Evolutionary conservation across 306 rosid species (phyloP), one percentile per base, ranked within the genome.

Genomic region (Trifolium fragiferum): DNA sequence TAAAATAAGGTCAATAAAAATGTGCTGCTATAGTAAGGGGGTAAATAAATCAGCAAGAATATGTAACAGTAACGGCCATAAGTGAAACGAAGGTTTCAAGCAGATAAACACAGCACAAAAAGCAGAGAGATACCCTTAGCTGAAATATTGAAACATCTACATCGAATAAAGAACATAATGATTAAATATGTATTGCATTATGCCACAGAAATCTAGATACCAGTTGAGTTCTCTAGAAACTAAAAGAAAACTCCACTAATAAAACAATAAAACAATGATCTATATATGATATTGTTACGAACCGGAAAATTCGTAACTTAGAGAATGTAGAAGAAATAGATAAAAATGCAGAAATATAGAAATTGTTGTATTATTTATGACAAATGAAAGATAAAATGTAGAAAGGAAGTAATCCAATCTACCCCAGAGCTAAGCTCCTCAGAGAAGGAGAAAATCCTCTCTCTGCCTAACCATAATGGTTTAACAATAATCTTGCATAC

Each of bases 81-180:
- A 30, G 40, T 46, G 62, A 33, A 78, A 16, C 6, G 16, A 38
- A 67, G 64, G 64, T 41, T 59, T 65, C 70, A 77, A 57, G 58
- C 44, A 5, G 21, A 25, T 20, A 77, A 51, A 57, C 62, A 65
- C 19, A 77, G 63, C 58, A 64, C 18, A 61, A 16, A 32, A 38
- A 57, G 63, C 44, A 60, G 49, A 30, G 44, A 35, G 51, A 74
- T 63, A 41, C 30, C 44, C 25, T 58, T 46, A 25, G 21, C 47
- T 69, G 37, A 58, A 80, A 41, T 11, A 47, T 32, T 33, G 30
- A 73, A 23, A 80, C 70, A 23, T 37, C 64, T 58, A 62, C 50
- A 54, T 70, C 58, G 64, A 46, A 77, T 68, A 21, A n/a, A 76
- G 57, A 71, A 73, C 47, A 23, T 13, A 77, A 61, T 50, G 62